Evolutionary conservation across 1,139 yeast species (phyloP).

Genomic region (Magnusiomyces ingens): DNA sequence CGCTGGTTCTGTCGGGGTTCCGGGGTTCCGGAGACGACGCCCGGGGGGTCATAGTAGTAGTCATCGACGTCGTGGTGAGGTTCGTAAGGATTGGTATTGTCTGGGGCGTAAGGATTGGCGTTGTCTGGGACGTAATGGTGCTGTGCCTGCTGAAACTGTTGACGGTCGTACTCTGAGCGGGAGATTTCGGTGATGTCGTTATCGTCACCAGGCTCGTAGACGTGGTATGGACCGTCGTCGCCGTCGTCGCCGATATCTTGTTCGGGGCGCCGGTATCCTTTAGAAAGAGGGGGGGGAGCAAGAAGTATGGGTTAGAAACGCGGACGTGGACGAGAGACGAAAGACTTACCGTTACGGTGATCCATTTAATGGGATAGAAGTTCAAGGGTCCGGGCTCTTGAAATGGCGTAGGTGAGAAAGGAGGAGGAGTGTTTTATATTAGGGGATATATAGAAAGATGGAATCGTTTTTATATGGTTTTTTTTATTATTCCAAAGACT

Average conservation of each 20-base stretch:
- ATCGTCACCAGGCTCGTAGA: neutral
- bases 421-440: too few relatives aligned
- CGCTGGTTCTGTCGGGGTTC: conserved; percentile 1
- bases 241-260: too few relatives aligned
- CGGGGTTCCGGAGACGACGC: conserved; percentile 4
- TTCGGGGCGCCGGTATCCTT: too few relatives aligned
- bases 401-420: too few relatives aligned
- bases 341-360: too few relatives aligned
- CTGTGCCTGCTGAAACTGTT: neutral
- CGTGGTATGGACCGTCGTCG: too few relatives aligned
- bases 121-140: neutral
- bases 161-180: conserved; percentile 3
- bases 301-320: too few relatives aligned
- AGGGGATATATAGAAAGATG: neutral
- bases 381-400: too few relatives aligned
- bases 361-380: too few relatives aligned
- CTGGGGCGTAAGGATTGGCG: neutral
- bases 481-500: neutral
- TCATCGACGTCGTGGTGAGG: conserved; percentile 6
- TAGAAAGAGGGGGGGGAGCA: neutral
- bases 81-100: neutral
- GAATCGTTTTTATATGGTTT: neutral
- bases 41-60: conserved; percentile 14
- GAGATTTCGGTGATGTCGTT: neutral
- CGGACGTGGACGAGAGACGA: too few relatives aligned